These are phyloP conservation scores for Scedosporium apiospermum DNA, from an alignment of 2,329 filamentous ascomycete genomes.

Conservation along the genomic window DNA sequence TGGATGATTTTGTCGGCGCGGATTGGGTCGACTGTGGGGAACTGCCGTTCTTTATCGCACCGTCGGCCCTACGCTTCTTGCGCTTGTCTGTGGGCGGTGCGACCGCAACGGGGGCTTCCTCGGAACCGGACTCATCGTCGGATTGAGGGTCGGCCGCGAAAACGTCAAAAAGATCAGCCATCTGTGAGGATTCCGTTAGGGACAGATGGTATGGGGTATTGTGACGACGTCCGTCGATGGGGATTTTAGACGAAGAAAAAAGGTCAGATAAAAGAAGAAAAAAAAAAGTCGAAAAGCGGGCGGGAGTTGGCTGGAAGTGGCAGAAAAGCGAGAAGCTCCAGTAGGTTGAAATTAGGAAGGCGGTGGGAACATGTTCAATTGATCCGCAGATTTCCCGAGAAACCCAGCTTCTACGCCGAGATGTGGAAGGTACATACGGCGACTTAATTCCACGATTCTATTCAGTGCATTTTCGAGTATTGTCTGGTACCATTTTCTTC, in stretches of 20 bases:
- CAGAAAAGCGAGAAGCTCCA: neutral
- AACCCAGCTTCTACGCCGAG: neutral
- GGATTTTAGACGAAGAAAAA: neutral
- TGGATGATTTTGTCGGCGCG: slow-evolving; percentile 16
- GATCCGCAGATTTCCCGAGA: neutral
- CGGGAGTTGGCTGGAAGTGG: neutral
- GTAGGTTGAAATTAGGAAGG: neutral
- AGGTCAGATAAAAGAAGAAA: slow-evolving; percentile 3
- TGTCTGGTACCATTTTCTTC: no score
- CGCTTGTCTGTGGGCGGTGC: slow-evolving; percentile 5
- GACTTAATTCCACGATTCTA: no score
- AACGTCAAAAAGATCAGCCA: slow-evolving; percentile 70
- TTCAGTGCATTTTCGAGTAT: no score
- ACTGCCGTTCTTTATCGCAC: slow-evolving; percentile 40
- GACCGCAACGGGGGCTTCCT: slow-evolving; percentile 21
- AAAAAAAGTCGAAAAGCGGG: slow-evolving; percentile 4
- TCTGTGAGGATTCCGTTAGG: neutral
- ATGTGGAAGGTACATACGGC: no score
- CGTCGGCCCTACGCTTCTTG: slow-evolving; percentile 15
- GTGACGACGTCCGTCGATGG: neutral
- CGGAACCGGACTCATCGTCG: slow-evolving; percentile 30
- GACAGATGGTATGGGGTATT: neutral
- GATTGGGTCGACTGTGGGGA: neutral
- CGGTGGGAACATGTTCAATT: neutral
- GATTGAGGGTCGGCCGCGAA: slow-evolving; percentile 58